phyloP scores from a whole-genome alignment of 768 basidiomycete genomes.

The Tephrocybe rancida region DNA sequence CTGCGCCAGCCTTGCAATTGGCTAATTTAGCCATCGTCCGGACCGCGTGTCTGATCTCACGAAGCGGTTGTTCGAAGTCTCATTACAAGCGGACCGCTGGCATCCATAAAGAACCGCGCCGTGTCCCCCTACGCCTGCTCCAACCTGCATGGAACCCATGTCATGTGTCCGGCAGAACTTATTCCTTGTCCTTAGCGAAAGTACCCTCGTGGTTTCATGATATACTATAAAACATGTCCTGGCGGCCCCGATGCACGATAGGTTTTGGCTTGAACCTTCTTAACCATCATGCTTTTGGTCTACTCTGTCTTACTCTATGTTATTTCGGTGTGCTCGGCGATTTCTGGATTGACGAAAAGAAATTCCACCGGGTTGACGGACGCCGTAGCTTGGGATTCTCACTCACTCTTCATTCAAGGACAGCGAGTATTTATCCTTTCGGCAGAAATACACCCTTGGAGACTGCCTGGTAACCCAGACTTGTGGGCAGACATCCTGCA shows the following conservation, averaged over 20 bases:
- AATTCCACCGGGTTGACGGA: slow-evolving; percentile 49
- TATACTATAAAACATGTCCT: neutral
- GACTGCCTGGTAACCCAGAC: slow-evolving; percentile 50
- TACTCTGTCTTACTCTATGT: slow-evolving; percentile 13
- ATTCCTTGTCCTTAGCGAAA: neutral
- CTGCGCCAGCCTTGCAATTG: neutral
- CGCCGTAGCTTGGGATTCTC: slow-evolving; percentile 59
- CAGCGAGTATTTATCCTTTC: slow-evolving; percentile 60
- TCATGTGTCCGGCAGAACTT: slow-evolving; percentile 9
- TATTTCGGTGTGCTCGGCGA: slow-evolving; percentile 8
- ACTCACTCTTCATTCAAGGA: slow-evolving; percentile 59
- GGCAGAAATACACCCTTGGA: slow-evolving; percentile 67
- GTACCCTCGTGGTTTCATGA: neutral
- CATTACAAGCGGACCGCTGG: neutral
- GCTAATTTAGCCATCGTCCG: neutral
- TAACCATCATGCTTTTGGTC: slow-evolving; percentile 7
- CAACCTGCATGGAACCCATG: neutral
- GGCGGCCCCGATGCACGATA: neutral
- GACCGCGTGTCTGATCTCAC: neutral
- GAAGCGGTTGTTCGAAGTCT: neutral
- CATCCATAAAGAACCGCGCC: neutral
- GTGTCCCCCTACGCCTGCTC: neutral
- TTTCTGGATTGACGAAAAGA: slow-evolving; percentile 14
- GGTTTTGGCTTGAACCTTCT: too few relatives aligned
- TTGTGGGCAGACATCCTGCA: slow-evolving; percentile 63